Percentiles rank a stretch among this genome's conserved stretches.
Evolutionary conservation across 176 grass and related monocot species (phyloP).

Genomic region (Bonia amplexicaulis): DNA sequence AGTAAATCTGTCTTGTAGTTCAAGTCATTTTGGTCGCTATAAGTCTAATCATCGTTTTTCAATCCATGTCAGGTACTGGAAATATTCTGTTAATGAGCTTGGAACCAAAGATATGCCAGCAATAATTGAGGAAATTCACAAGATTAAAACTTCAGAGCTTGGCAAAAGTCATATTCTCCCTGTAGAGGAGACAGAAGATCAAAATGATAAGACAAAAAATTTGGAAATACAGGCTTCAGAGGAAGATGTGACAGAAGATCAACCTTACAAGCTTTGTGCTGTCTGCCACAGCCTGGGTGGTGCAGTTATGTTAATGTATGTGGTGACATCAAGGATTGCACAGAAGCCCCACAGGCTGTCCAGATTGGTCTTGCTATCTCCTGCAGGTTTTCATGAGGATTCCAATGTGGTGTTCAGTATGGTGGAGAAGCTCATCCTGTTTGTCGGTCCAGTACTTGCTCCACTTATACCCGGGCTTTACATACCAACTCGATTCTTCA

Average conservation of each 20-base stretch:
- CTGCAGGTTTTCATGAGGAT: conserved; percentile 93
- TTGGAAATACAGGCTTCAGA: conserved; percentile 38
- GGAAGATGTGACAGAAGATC: conserved; percentile 26
- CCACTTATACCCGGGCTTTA: conserved; percentile 84
- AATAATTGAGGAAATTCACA: conserved; percentile 92
- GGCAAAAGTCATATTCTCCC: conserved; percentile 16
- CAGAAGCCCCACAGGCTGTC: conserved; percentile 70
- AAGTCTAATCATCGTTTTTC: background rate
- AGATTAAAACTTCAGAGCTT: conserved; percentile 81
- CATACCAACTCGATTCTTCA: conserved; percentile 92
- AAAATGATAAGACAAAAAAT: conserved; percentile 30
- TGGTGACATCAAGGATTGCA: conserved; percentile 66
- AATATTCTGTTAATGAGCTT: conserved; percentile 96
- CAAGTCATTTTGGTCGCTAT: background rate
- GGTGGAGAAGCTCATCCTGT: conserved; percentile 59
- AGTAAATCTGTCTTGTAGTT: background rate
- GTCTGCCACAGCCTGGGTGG: conserved; percentile 92
- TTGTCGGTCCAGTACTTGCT: conserved; percentile 78
- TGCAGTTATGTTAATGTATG: conserved; percentile 93
- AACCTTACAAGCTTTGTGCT: conserved; percentile 78
- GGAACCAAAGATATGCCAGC: conserved; percentile 84
- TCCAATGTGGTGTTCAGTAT: conserved; percentile 70
- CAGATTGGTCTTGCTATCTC: conserved; percentile 78
- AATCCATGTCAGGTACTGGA: conserved; percentile 74
- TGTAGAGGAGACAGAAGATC: conserved; percentile 23